Evolutionary conservation across 1,139 yeast species (phyloP), one percentile per base, ranked within the genome.

Genomic region (Taiozyma onychis): DNA sequence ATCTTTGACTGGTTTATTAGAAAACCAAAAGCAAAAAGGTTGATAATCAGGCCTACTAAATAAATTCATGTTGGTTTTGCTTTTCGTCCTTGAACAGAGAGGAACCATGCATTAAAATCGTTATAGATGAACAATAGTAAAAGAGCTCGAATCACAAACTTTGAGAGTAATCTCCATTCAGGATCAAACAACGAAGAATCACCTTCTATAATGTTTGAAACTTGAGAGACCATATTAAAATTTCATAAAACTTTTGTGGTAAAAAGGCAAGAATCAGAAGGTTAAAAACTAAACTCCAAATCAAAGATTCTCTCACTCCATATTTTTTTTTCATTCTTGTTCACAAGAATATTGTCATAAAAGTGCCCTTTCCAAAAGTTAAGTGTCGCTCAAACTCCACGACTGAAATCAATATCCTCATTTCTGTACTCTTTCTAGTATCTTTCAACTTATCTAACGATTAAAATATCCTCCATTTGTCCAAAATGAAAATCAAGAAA

Each of bases 1-100:
- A 49, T 45, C 52, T 48, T 48, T 45, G 50, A 39, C 14, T 18
- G 24, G 18, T 11, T 9, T 37, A 18, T 18, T 18, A 18, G 18
- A 18, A 18, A 18, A 18, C 9, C 28, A 41, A 22, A 41, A 39
- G 21, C 32, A 10, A 43, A 18, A 37, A 18, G 18, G 7, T 18
- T 18, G 14, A 37, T 2, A 16, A 11, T 11, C 41, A 37, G 8
- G 24, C 41, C 41, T 37, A 37, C 41, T 37, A 37, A 37, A 11
- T 18, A n/a, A 16, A 37, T 37, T 37, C 41, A 37, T 11, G 13
- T 11, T 11, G 6, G 41, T 16, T 37, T 37, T 37, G 24, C 24
- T 37, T 37, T 21, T 18, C 11, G 24, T 37, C 41, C 14, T 32
- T 37, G 41, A 37, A 21, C 41, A 37, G 10, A 37, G 41, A 37